Evolutionary conservation across 169 alveolate genomes (phyloP), one percentile per base, ranked within the genome.

Genomic region (Theileria orientalis): DNA sequence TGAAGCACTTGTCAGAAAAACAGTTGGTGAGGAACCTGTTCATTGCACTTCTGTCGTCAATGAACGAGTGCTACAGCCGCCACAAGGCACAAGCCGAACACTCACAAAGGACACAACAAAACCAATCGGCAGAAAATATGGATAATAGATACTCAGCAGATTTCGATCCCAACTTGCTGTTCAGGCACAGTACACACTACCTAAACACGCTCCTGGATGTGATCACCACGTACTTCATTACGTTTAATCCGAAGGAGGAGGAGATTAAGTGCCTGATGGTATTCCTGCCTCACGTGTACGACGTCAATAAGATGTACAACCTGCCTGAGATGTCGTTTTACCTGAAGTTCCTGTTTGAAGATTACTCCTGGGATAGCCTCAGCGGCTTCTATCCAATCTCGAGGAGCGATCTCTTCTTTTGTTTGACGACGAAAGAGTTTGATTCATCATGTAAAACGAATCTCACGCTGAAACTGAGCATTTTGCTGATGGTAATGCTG

Each of bases 371-470:
- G 3, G 76, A 62, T 51, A 54, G 41, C 9, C 14, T 57, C 21
- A 66, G 79, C 16, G 67, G 72, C 6, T 78, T 73, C 73, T 78
- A 78, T 37, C 86, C 83, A 0, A 7, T 46, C 13, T 78, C 86
- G n/a, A 42, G 21, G 2, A 62, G 29, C 27, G 16, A 60, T 42
- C 23, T 44, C 0, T 59, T 77, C 30, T 35, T 69, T 2, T 78
- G 80, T 25, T 13, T 64, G 14, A 74, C 76, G 11, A 54, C 69
- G 19, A 64, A 52, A 9, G 86, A 78, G 60, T 69, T 70, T 27
- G 86, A 78, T 51, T 40, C 47, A 19, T 25, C 51, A 9, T 6
- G 80, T 2, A 71, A 78, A 44, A 37, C 33, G 57, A 78, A 78
- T 41, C 21, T 67, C 32, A 52, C 76, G 33, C 51, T 29, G 49